Base-by-base conservation (phyloP, 768 basidiomycete species). In the Trametes elegans region DNA sequence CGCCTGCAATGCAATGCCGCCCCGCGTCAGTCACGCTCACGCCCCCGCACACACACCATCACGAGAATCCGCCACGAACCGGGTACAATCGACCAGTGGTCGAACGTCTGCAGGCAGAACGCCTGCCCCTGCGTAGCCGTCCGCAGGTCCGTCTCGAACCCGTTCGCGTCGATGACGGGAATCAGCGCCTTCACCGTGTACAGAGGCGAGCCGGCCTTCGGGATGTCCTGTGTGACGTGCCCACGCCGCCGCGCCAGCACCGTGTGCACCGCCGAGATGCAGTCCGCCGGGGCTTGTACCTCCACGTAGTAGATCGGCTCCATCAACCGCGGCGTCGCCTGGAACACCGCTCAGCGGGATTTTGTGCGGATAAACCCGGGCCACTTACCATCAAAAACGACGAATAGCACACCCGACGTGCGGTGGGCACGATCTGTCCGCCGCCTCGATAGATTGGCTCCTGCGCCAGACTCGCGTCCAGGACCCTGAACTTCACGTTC, bases 11-110 rank as follows among this genome's bases (percentile, higher is more conserved):
- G 21, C n/a, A n/a, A n/a, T n/a, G 28, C 38, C 31, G 53, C 36
- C 47, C 39, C 58, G 44, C 34, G 34, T 61, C 63, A 62, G 63
- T 60, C 66, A 47, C 47, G 39, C 24, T 36, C 49, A 29, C 39
- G 32, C 31, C 32, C 24, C 38, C 38, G 8, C 13, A 43, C 4
- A 4, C n/a, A 13, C 53, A 55, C 38, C 19, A 16, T n/a, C n/a
- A n/a, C n/a, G 2, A 54, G 31, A 36, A 32, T 14, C n/a, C n/a
- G n/a, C n/a, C 45, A 74, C 84, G 60, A 67, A 89, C 91, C 92
- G 64, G 96, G 96, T n/a, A 98, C 96, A 65, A 96, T 90, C 14
- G 90, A 88, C 97, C 97, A 99, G 65, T 99, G 97, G 70, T 98
- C 96, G 71, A 98, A 99, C 59, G 92, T 84, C 71, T 98, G 95